A percentile compares a stretch with the other conserved stretches of the same genome.
phyloP scores from a whole-genome alignment of 1,284 basidiomycete genomes.

The Naganishia albida region DNA sequence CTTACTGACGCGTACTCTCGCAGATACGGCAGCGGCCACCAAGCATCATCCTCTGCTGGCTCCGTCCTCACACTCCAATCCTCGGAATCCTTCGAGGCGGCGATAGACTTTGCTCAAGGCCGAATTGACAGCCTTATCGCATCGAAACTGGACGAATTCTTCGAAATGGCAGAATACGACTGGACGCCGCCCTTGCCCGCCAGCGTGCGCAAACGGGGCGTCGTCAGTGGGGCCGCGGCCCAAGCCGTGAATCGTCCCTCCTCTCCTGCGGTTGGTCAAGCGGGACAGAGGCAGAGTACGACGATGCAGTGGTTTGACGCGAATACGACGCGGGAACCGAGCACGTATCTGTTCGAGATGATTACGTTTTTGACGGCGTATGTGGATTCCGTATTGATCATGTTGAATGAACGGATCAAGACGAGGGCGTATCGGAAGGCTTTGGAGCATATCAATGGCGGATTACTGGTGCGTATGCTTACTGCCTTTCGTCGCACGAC shows the following conservation, averaged over 20 bases:
- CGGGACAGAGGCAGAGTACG: conserved; percentile 38
- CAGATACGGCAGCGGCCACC: conserved; percentile 21
- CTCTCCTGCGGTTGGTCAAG: conserved; percentile 36
- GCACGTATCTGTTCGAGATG: conserved; percentile 88
- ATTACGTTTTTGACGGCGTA: conserved; percentile 95
- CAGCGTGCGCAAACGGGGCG: conserved; percentile 9
- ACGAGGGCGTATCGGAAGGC: conserved; percentile 84
- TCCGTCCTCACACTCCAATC: conserved; percentile 64
- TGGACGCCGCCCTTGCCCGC: conserved; percentile 68
- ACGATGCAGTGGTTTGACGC: conserved; percentile 32
- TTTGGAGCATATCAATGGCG: conserved; percentile 78
- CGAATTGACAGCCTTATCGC: conserved; percentile 82
- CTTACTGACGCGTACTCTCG: background rate
- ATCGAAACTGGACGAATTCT: conserved; percentile 94
- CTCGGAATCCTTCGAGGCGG: conserved; percentile 62
- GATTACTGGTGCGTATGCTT: conserved; percentile 66
- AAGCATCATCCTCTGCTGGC: conserved; percentile 41
- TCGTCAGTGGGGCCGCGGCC: conserved; percentile 36
- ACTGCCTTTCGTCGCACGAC: conserved; percentile 22
- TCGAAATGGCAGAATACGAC: conserved; percentile 84
- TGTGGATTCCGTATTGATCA: conserved; percentile 87
- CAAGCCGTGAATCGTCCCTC: conserved; percentile 24
- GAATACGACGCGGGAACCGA: conserved; percentile 60
- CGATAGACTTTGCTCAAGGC: conserved; percentile 68
- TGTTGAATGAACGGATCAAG: conserved; percentile 72